Base-by-base conservation (phyloP, 805 yeast genomes). In the Saccharomycopsis sp. region DNA sequence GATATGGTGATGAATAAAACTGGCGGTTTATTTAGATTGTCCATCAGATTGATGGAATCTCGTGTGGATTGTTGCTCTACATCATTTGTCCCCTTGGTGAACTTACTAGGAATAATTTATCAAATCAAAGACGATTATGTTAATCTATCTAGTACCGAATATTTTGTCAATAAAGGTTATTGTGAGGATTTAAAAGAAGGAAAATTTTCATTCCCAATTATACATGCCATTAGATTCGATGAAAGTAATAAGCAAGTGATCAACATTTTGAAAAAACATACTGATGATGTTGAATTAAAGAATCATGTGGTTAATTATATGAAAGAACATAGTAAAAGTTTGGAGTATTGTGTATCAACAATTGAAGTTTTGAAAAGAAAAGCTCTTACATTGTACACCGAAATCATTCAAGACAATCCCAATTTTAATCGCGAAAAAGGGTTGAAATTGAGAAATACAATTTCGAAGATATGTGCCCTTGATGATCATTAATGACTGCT, bases 181-280 rank as follows among this genome's bases (percentile, higher is more conserved):
- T 75, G 85, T 39, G 96, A 88, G 51, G 97, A 88, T 54, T 69
- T 88, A 23, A 74, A 86, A 0, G 96, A 88, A 56, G 96, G 96
- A 0, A 88, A 87, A 58, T 73, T 81, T 45, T 84, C 95, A 1
- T 81, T 84, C 47, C 96, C 96, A 0, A 75, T 88, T 2, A 70
- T 88, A 14, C 92, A 85, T 56, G 69, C 78, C 3, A 58, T 80
- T 2, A 52, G 62, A 15, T 51, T 54, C 27, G 63, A 63, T 36
- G 45, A 51, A 2, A 46, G 51, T 1, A 63, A 66, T 37, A 57
- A 61, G 40, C 69, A 67, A 39, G 53, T 77, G 9, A 46, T 67
- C 39, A 65, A 67, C 35, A 74, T 77, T n/a, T 56, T 80, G 41
- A 64, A 63, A 42, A 64, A 68, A 49, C 68, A 67, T 34, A 75